These are phyloP conservation scores for Epichloe aotearoae DNA, from an alignment of 2,329 filamentous ascomycete genomes.

Conservation along the genomic window DNA sequence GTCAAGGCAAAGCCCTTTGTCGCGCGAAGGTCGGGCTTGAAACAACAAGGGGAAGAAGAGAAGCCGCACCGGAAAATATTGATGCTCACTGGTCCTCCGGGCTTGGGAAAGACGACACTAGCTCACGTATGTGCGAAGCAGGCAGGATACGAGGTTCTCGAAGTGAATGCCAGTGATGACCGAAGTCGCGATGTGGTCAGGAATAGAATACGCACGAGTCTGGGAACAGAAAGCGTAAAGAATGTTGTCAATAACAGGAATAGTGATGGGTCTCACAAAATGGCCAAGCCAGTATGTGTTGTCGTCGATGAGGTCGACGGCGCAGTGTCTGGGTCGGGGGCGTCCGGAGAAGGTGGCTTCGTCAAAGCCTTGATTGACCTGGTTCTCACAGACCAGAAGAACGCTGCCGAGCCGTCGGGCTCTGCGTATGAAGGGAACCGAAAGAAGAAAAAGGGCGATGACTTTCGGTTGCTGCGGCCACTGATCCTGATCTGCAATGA, in stretches of 20 bases:
- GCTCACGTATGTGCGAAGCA: conserved; percentile 93
- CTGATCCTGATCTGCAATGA: conserved; percentile 96
- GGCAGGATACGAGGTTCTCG: conserved; percentile 89
- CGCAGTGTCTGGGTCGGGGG: conserved; percentile 67
- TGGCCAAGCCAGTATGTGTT: conserved; percentile 79
- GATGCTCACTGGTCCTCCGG: conserved; percentile 80
- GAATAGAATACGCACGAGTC: conserved; percentile 76
- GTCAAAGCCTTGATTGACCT: conserved; percentile 90
- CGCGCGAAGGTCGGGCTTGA: conserved; percentile 27
- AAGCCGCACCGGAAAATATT: conserved; percentile 76
- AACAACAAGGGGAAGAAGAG: conserved; percentile 47
- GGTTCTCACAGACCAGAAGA: conserved; percentile 74
- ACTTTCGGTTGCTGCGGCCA: conserved; percentile 75
- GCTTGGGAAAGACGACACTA: conserved; percentile 88
- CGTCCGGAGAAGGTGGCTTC: conserved; percentile 80
- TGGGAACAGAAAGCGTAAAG: conserved; percentile 90
- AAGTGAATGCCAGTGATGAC: conserved; percentile 97
- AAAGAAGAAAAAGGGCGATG: conserved; percentile 66
- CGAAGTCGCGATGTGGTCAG: conserved; percentile 81
- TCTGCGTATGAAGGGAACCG: conserved; percentile 9
- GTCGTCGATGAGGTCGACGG: conserved; percentile 96
- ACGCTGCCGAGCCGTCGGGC: conserved; percentile 27
- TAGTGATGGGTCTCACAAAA: conserved; percentile 46
- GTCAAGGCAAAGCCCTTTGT: conserved; percentile 42
- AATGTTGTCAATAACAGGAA: conserved; percentile 49